Evolutionary conservation across 768 basidiomycete genomes (phyloP), one percentile per base, ranked within the genome.

Genomic region (Termitomyces sp.): DNA sequence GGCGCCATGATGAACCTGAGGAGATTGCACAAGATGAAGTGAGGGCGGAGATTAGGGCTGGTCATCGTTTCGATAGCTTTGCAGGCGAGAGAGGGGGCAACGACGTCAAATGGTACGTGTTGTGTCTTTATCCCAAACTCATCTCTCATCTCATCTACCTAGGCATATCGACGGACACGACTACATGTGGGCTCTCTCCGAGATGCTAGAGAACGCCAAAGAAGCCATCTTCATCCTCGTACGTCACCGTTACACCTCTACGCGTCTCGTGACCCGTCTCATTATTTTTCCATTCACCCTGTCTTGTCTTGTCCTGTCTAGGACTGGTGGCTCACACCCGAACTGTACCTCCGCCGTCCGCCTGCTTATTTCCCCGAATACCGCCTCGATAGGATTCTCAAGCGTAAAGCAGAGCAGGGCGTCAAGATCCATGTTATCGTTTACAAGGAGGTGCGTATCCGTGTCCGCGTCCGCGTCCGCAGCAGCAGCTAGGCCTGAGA

Each of bases 301-400:
- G 36, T 56, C 13, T n/a, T 11, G 22, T 63, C 46, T 48, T n/a
- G 12, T 38, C 15, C 20, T 51, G 55, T 46, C 42, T 64, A 90
- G 87, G 90, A 92, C 65, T 92, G 92, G 93, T 96, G 95, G 95
- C 83, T 98, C 63, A 91, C 92, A 0, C 96, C 96, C 1, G 96
- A 98, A 71, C 76, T 98, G 3, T 97, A 94, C 75, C 88, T 98
- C 40, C 89, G 96, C 56, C 91, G 97, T 12, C 97, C 96, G 1
- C 89, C 96, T 7, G 91, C 92, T 0, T 75, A 86, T 66, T 82
- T 92, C 70, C 88, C 89, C 7, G 88, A 97, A 74, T 99, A 89
- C 86, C 84, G 97, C 28, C 82, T 99, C 32, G 97, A 99, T 71
- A 77, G 86, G 38, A 70, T 98, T 13, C 79, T 98, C 54, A 79